A percentile compares a stretch with the other conserved stretches of the same genome.
Conservation (phyloP, 2,329 filamentous ascomycete genomes). For the Colletotrichum liriopes region DNA sequence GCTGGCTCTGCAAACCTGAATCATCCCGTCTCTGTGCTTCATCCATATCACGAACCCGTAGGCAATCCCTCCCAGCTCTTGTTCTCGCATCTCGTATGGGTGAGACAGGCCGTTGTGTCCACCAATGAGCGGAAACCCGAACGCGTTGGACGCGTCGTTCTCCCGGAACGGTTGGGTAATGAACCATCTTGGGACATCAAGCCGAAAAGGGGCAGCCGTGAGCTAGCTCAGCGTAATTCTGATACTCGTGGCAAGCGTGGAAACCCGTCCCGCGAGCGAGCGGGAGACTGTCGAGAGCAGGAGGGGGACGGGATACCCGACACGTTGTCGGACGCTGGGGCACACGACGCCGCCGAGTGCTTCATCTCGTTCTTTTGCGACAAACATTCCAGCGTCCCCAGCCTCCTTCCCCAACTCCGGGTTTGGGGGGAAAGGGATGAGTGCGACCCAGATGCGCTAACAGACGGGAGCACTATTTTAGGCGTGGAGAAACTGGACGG, state of each 20-base stretch:
- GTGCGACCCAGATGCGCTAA: constrained; percentile 1
- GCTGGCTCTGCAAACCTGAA: not conserved
- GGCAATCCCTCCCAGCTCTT: not conserved
- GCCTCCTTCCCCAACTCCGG: not conserved
- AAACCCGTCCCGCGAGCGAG: not conserved
- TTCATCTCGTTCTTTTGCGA: not conserved
- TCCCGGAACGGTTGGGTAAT: not conserved
- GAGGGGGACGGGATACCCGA: too few relatives aligned
- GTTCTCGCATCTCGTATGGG: not conserved
- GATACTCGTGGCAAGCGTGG: not conserved
- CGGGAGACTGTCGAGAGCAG: too few relatives aligned
- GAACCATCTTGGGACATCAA: not conserved
- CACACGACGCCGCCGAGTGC: not conserved
- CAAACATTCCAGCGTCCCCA: not conserved
- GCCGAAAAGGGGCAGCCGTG: not conserved
- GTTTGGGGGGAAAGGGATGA: not conserved
- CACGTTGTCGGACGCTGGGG: too few relatives aligned
- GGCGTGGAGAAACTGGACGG: constrained; percentile 4
- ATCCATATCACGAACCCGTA: not conserved
- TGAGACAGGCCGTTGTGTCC: not conserved
- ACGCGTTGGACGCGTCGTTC: constrained; percentile 5
- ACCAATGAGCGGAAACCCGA: constrained; percentile 1
- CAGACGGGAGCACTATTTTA: constrained; percentile 23
- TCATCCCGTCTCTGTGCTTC: not conserved
- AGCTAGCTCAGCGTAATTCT: not conserved